Evolutionary conservation across 139 green algal genomes (phyloP).

Genomic region (Mesotaenium endlicherianum): DNA sequence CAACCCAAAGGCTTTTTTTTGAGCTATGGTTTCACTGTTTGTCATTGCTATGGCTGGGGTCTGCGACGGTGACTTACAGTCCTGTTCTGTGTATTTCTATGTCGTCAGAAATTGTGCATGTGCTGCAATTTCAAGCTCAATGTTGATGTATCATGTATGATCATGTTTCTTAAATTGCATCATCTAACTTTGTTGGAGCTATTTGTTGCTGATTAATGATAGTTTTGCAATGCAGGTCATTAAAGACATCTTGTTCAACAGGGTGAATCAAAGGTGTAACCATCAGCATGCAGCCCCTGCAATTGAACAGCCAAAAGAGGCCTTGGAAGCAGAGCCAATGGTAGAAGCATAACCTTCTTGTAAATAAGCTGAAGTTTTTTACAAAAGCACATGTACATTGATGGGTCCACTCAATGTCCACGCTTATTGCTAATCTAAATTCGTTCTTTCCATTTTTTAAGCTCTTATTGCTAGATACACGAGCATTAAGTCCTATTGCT

Average conservation of each 20-base stretch:
- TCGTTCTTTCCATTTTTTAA: too few relatives aligned
- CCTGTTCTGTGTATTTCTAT: not conserved
- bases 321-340: not conserved
- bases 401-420: too few relatives aligned
- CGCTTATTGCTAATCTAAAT: too few relatives aligned
- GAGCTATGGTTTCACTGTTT: not conserved
- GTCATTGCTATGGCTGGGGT: not conserved
- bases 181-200: not conserved
- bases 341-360: conserved; percentile 2
- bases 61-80: not conserved
- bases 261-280: not conserved
- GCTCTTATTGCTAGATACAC: too few relatives aligned
- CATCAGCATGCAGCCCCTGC: not conserved
- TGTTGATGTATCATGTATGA: not conserved
- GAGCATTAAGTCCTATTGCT: too few relatives aligned
- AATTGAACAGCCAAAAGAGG: too few relatives aligned
- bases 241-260: conserved; percentile 34
- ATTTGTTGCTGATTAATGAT: not conserved
- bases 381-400: too few relatives aligned
- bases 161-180: not conserved
- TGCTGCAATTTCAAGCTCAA: not conserved
- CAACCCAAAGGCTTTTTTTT: not conserved
- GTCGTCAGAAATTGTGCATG: not conserved
- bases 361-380: too few relatives aligned
- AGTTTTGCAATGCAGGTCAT: conserved; percentile 10